Evolutionary conservation across 1,284 basidiomycete genomes (phyloP).

Genomic region (Rhodotorula sp.): DNA sequence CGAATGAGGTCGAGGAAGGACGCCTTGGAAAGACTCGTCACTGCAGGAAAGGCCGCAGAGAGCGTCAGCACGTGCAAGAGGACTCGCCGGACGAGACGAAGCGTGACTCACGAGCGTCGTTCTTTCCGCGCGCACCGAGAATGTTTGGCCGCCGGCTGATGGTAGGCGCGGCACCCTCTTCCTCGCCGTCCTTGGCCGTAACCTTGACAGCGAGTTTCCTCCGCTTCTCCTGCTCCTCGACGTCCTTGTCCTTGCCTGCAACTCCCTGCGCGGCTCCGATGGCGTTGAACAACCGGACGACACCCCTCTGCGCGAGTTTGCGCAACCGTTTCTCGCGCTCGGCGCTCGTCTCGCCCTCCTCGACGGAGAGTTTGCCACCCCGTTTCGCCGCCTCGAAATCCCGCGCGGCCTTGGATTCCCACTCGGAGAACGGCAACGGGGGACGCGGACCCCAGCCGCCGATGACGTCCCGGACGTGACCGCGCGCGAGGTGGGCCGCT

Average conservation of each 20-base stretch:
- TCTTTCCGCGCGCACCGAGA: conserved; percentile 44
- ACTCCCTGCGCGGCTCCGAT: conserved; percentile 46
- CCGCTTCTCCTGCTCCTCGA: conserved; percentile 35
- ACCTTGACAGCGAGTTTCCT: conserved; percentile 38
- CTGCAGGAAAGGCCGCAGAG: conserved; percentile 21
- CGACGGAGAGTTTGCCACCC: conserved; percentile 19
- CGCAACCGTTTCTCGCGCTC: conserved; percentile 46
- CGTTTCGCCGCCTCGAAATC: conserved; percentile 32
- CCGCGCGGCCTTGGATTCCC: conserved; percentile 37
- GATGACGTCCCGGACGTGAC: conserved; percentile 46
- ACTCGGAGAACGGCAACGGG: conserved; percentile 44
- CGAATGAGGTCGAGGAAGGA: conserved; percentile 47
- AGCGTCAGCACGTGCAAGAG: background rate
- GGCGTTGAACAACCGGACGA: conserved; percentile 47
- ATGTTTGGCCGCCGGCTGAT: conserved; percentile 42
- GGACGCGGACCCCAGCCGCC: conserved; percentile 47
- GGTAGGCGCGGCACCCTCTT: background rate
- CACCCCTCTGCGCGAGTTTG: conserved; percentile 46
- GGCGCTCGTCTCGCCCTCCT: conserved; percentile 36
- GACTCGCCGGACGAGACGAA: background rate
- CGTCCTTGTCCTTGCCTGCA: conserved; percentile 35
- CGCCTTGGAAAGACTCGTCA: conserved; percentile 47
- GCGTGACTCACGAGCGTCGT: conserved; percentile 44
- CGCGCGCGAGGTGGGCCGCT: conserved; percentile 43
- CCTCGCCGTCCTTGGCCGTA: conserved; percentile 31